phyloP scores from a whole-genome alignment of 495 filamentous ascomycete species.

The Penicillium daleae region DNA sequence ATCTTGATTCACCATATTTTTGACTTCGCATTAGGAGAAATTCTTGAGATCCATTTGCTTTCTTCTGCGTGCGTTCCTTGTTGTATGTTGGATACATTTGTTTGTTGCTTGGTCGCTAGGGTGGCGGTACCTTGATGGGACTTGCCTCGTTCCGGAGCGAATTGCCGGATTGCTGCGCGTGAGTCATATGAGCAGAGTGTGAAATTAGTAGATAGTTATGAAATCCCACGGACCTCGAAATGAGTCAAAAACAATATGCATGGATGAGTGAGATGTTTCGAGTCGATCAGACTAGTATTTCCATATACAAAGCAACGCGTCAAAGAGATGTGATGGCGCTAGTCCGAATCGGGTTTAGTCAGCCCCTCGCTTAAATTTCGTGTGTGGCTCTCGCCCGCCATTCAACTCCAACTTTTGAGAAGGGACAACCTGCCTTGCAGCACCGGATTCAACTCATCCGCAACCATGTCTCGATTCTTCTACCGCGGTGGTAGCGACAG shows the following conservation, averaged over 20 bases:
- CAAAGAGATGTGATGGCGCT: slow-evolving; percentile 20
- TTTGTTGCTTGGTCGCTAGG: neutral
- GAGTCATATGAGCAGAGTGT: neutral
- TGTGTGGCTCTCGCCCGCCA: slow-evolving; percentile 50
- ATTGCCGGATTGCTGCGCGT: neutral
- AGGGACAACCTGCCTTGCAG: slow-evolving; percentile 33
- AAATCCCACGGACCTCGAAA: neutral
- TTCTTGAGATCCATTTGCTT: slow-evolving; percentile 1
- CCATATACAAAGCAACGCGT: neutral
- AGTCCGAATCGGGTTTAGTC: slow-evolving; percentile 46
- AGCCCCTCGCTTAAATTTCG: slow-evolving; percentile 57
- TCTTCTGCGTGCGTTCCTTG: neutral
- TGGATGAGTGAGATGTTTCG: neutral
- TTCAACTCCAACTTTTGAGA: slow-evolving; percentile 41
- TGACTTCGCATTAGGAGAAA: neutral
- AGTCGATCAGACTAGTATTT: neutral
- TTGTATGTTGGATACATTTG: slow-evolving; percentile 9
- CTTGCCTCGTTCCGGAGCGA: neutral
- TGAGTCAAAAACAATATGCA: neutral
- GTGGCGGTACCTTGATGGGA: neutral
- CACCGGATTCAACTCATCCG: slow-evolving; percentile 32
- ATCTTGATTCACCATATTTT: slow-evolving; percentile 16
- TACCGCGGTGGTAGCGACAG: slow-evolving; percentile 90
- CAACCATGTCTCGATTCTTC: slow-evolving; percentile 87
- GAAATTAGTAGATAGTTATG: slow-evolving; percentile 3